Base-by-base conservation (phyloP, 345 rosid genomes). In the Cochlearia excelsa region DNA sequence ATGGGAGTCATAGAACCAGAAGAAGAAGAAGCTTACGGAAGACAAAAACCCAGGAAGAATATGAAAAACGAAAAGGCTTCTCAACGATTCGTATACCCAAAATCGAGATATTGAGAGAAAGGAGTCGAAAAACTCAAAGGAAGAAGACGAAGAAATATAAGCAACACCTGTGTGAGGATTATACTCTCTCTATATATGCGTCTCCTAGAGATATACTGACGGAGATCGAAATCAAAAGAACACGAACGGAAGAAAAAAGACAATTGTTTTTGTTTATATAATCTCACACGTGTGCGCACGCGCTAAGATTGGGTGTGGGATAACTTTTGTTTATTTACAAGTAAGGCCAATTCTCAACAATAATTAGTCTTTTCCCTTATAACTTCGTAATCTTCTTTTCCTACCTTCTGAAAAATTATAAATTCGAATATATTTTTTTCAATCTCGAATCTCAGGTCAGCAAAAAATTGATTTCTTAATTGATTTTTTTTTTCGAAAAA, bases 241-340 rank as follows among this genome's bases (percentile, higher is more conserved):
- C 11, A 29, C 23, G 31, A 4, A 33, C 28, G 41, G 31, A 30
- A 50, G 40, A n/a, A 30, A 43, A 4, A 35, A 2, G 7, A 46
- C 34, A 46, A 34, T 26, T 1, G 16, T 34, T 1, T 37, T 5
- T 6, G 23, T 33, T 27, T 47, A 27, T 47, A 46, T 34, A 33
- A 9, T 37, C 8, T 3, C 7, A 16, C 54, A 59, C 54, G 52
- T 59, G 44, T 10, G 26, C 51, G 63, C 34, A 59, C 64, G 53
- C 28, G 56, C 53, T 43, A 16, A 16, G 23, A 16, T 16, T 16
- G 23, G 23, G 23, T 16, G 23, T 16, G 23, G 23, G 23, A 16
- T 16, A 16, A 16, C 23, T 16, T 16, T 16, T 16, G 23, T 16
- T 16, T 16, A 16, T 16, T 16, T 16, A 16, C 23, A 16, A 16